Percentiles rank a stretch among this genome's conserved stretches.
Evolutionary conservation across 805 yeast genomes (phyloP).

Genomic region (Metschnikowia lachancei): DNA sequence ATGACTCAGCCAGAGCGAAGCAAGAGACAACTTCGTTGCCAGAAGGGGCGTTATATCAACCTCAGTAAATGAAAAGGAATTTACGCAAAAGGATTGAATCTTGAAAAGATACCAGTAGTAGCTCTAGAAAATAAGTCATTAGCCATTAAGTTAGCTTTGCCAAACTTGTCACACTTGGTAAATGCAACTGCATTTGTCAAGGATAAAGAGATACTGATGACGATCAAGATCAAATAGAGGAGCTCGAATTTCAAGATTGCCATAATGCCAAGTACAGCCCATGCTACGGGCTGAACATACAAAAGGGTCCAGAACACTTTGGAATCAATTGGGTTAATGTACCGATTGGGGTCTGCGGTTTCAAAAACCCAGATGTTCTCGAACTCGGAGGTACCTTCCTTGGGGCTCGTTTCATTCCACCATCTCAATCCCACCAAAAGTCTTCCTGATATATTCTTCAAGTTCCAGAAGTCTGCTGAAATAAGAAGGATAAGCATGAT

Average conservation of each 20-base stretch:
- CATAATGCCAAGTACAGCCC: constrained; percentile 72
- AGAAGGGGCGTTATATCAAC: background rate
- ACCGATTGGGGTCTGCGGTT: constrained; percentile 67
- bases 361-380: constrained; percentile 85
- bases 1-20: background rate
- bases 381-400: constrained; percentile 42
- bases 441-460: constrained; percentile 88
- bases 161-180: constrained; percentile 88
- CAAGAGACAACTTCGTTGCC: background rate
- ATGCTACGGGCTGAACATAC: constrained; percentile 70
- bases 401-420: constrained; percentile 78
- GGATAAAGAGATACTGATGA: constrained; percentile 68
- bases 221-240: constrained; percentile 58
- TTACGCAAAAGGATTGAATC: constrained; percentile 43
- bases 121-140: constrained; percentile 54
- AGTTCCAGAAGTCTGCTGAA: constrained; percentile 91
- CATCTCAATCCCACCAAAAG: constrained; percentile 87
- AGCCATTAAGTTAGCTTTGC: constrained; percentile 73
- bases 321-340: constrained; percentile 88
- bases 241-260: constrained; percentile 79
- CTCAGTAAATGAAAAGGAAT: background rate
- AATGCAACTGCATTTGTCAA: constrained; percentile 85
- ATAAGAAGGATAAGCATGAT: constrained; percentile 71
- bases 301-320: constrained; percentile 81
- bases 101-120: constrained; percentile 44